Conservation (phyloP, 2,329 filamentous ascomycete species). For the Apiospora arundinis region DNA sequence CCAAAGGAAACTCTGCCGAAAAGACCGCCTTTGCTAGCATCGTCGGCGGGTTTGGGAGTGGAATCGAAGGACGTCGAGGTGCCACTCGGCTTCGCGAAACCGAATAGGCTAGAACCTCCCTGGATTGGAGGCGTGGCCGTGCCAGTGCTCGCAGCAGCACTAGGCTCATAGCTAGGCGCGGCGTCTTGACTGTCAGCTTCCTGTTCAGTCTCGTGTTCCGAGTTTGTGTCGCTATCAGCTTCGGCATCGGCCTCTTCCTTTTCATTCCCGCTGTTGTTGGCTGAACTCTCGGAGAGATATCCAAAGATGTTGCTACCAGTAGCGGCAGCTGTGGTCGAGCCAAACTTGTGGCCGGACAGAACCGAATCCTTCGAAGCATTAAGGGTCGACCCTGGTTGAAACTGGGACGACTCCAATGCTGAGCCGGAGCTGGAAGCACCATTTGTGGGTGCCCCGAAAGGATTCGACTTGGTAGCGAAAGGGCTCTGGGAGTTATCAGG, state of each 20-base stretch:
- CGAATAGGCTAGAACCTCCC: constrained; percentile 41
- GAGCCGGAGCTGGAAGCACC: constrained; percentile 48
- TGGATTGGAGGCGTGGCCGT: constrained; percentile 48
- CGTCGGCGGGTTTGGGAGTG: constrained; percentile 29
- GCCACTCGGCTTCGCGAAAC: constrained; percentile 36
- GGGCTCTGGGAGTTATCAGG: constrained; percentile 31
- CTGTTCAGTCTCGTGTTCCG: constrained; percentile 52
- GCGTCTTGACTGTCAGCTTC: constrained; percentile 50
- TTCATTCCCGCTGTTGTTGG: constrained; percentile 59
- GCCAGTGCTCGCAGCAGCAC: constrained; percentile 48
- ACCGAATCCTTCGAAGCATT: constrained; percentile 33
- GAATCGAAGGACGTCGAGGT: constrained; percentile 33
- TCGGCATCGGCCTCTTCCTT: constrained; percentile 47
- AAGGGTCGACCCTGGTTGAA: constrained; percentile 41
- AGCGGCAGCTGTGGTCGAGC: constrained; percentile 30
- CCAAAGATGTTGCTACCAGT: constrained; percentile 61
- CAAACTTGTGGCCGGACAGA: constrained; percentile 34
- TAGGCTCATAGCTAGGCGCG: constrained; percentile 51
- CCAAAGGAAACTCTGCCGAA: constrained; percentile 42
- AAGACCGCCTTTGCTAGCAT: constrained; percentile 35
- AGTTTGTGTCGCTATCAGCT: constrained; percentile 53
- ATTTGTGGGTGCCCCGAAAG: constrained; percentile 44
- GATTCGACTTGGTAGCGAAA: constrained; percentile 39
- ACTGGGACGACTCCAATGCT: constrained; percentile 46
- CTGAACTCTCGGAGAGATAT: constrained; percentile 64